Evolutionary conservation across 768 basidiomycete species (phyloP).

Genomic region (Amanita jacksonii): DNA sequence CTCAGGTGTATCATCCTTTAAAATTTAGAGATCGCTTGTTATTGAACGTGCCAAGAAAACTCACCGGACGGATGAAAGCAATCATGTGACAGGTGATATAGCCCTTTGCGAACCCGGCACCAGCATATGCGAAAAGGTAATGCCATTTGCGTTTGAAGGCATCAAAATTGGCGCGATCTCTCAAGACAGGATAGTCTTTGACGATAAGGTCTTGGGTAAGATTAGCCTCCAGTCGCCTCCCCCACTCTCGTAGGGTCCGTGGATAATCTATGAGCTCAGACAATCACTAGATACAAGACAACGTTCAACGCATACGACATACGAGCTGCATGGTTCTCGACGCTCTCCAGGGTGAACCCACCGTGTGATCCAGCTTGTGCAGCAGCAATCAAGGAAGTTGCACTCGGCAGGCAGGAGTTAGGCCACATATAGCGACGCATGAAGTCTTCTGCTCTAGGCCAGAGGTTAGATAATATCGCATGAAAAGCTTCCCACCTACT

Average conservation of each 20-base stretch:
- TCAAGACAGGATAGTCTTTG: constrained; percentile 51
- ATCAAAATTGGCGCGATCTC: constrained; percentile 47
- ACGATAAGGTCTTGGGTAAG: constrained; percentile 47
- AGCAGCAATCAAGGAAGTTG: constrained; percentile 69
- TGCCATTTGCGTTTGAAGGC: constrained; percentile 78
- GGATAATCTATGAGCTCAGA: constrained; percentile 52
- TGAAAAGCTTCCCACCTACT: constrained; percentile 34
- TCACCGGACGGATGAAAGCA: constrained; percentile 56
- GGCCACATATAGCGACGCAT: constrained; percentile 89
- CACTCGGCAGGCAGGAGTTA: constrained; percentile 80
- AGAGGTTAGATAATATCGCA: constrained; percentile 4
- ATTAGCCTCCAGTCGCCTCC: constrained; percentile 61
- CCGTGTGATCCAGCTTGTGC: constrained; percentile 62
- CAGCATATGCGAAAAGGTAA: constrained; percentile 76
- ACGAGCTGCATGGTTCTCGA: constrained; percentile 82
- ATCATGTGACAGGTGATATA: constrained; percentile 82
- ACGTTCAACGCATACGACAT: constrained; percentile 20
- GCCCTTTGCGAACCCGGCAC: constrained; percentile 69
- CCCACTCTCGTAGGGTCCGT: constrained; percentile 90
- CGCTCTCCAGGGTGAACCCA: constrained; percentile 72
- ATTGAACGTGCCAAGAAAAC: constrained; percentile 15
- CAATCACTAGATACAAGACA: background rate
- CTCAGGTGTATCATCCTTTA: constrained; percentile 41
- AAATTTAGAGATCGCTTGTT: constrained; percentile 4
- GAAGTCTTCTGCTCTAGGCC: constrained; percentile 62